Percentiles rank a stretch among this genome's conserved stretches.
Evolutionary conservation across 192 early-diverging fungal species (phyloP).

Genomic region (Haplosporangium gracile): DNA sequence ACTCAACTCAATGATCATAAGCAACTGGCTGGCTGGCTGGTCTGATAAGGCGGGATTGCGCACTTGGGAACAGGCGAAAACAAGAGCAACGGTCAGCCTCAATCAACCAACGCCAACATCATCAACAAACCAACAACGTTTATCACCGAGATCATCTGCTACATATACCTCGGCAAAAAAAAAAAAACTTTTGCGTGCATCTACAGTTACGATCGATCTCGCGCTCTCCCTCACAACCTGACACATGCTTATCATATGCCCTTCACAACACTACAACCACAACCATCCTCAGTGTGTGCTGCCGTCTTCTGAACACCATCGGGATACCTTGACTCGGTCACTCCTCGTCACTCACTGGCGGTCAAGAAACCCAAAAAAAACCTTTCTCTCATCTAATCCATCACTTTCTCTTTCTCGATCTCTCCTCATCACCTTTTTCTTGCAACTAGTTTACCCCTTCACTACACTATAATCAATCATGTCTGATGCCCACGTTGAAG

Average conservation of each 20-base stretch:
- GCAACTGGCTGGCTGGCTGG: too few relatives aligned
- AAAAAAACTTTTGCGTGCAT: not conserved
- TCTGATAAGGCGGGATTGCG: too few relatives aligned
- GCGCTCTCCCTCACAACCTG: not conserved
- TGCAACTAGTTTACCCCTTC: slow-evolving; percentile 19
- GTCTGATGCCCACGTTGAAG: slow-evolving; percentile 56
- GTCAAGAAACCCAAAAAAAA: too few relatives aligned
- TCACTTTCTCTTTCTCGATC: not conserved
- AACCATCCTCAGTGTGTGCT: not conserved
- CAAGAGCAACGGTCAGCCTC: too few relatives aligned
- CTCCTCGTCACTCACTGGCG: not conserved
- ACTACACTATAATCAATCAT: slow-evolving; percentile 55
- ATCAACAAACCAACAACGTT: not conserved
- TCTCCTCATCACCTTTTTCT: not conserved
- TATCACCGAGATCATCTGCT: not conserved
- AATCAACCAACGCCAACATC: not conserved
- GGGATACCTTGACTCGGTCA: not conserved
- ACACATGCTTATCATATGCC: not conserved
- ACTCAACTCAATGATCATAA: not conserved
- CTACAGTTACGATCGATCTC: not conserved
- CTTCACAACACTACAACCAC: not conserved
- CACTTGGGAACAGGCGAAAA: too few relatives aligned
- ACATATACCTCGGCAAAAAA: not conserved
- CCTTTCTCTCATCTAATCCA: not conserved
- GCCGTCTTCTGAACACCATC: too few relatives aligned